Evolutionary conservation across 352 stramenopile species (phyloP), one percentile per base, ranked within the genome.

Genomic region (Globisporangium nodosum): DNA sequence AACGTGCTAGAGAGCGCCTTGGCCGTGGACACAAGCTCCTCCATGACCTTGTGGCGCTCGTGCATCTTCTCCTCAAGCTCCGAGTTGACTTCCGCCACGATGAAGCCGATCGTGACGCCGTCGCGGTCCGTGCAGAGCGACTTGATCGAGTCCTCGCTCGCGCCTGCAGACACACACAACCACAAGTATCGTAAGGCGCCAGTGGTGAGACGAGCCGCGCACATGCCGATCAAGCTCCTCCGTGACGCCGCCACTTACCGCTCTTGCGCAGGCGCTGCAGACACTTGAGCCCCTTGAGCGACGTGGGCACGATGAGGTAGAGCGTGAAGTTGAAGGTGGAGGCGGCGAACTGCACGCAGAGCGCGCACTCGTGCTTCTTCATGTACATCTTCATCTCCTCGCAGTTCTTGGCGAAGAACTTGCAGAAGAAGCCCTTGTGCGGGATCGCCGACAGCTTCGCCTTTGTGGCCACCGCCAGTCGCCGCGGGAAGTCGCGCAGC

Each of bases 351-450:
- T 86, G 84, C 50, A 90, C 85, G 56, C 85, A 94, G 20, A 92
- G 70, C 43, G 85, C 77, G 58, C 84, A 92, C 64, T 87, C 79
- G 69, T 94, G 77, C 60, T 89, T 87, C 62, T 87, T 87, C 82
- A 94, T 92, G 75, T 94, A 94, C 16, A 86, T 71, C 49, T 92
- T 90, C 69, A 94, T 85, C 48, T 94, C 83, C 49, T 90, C 79
- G 56, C 76, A 74, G 64, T 92, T 81, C 61, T 94, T 94, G 42
- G 81, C 81, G 37, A 90, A 81, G 66, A 94, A 94, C 70, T 94
- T 94, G 69, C 85, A 94, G 65, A 94, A 94, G 60, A 94, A 92
- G 7, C 85, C 84, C 54, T 90, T 91, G 37, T 79, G 83, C n/a
- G 85, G 85, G 57, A 94, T 88, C 31, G 85, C 83, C 5, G 75